Conservation (phyloP, 768 basidiomycete species). For the Kondoa subrosea region DNA sequence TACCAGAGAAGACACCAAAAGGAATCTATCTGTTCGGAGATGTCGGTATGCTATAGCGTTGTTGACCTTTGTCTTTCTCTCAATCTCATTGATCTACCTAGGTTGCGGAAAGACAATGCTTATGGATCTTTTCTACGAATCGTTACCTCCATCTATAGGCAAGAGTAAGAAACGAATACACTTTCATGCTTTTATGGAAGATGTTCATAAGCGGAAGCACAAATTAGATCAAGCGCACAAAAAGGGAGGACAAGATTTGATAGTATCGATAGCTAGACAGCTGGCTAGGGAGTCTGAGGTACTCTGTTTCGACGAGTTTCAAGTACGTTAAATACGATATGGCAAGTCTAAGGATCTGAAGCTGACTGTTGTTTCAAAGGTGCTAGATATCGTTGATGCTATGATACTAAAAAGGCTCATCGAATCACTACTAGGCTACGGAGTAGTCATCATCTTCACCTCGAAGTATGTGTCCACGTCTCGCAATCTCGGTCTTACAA, state of each 20-base stretch:
- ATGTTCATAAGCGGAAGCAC: conserved; percentile 85
- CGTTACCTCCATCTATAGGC: conserved; percentile 39
- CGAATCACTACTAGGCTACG: conserved; percentile 67
- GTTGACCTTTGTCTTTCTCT: too few relatives aligned
- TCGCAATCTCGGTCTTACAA: not conserved
- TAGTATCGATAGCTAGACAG: conserved; percentile 70
- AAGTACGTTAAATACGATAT: conserved; percentile 33
- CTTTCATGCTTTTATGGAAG: conserved; percentile 98
- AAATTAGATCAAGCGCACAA: conserved; percentile 55
- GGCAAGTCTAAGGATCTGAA: not conserved
- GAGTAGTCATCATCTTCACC: conserved; percentile 87
- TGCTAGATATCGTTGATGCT: conserved; percentile 36
- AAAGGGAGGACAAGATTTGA: conserved; percentile 51
- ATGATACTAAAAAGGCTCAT: conserved; percentile 88
- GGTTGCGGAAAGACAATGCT: conserved; percentile 97
- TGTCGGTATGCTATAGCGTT: too few relatives aligned
- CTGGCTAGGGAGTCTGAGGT: conserved; percentile 67
- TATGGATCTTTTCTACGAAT: conserved; percentile 67
- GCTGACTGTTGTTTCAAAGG: conserved; percentile 30
- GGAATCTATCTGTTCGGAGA: conserved; percentile 91
- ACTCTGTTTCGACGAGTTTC: conserved; percentile 95
- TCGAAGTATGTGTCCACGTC: conserved; percentile 60
- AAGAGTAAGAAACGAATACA: conserved; percentile 73
- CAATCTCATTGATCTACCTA: too few relatives aligned
- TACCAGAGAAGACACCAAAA: conserved; percentile 45